Conservation (phyloP, 1,284 basidiomycete genomes). For the Singerocomus inundabilis region DNA sequence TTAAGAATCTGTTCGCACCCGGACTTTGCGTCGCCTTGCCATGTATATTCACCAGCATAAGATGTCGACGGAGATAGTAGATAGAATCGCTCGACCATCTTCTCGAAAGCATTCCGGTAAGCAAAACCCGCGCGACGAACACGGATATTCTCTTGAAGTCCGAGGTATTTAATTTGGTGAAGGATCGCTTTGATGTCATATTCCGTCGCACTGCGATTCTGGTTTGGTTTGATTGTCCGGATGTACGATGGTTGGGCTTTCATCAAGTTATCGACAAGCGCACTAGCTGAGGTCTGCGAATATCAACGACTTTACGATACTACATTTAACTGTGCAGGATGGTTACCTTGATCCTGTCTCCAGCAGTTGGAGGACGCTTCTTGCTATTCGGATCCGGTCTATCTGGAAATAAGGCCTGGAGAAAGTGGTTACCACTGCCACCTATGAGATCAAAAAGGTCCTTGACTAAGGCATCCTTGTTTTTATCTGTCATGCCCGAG, state of each 20-base stretch:
- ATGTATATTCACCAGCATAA: constrained; percentile 98
- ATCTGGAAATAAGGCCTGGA: constrained; percentile 91
- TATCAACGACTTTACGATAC: not conserved
- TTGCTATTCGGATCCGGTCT: constrained; percentile 95
- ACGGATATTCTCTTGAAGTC: constrained; percentile 97
- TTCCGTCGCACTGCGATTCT: constrained; percentile 90
- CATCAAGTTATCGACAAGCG: constrained; percentile 95
- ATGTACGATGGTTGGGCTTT: constrained; percentile 97
- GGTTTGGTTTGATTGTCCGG: constrained; percentile 99
- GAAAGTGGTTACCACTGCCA: constrained; percentile 76
- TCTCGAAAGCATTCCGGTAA: constrained; percentile 96
- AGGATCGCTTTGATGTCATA: constrained; percentile 94
- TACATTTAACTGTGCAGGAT: constrained; percentile 10
- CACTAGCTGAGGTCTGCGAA: constrained; percentile 78
- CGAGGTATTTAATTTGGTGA: constrained; percentile 99
- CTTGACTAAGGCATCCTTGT: constrained; percentile 96
- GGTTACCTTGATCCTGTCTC: constrained; percentile 92
- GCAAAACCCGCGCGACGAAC: constrained; percentile 97
- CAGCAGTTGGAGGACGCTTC: constrained; percentile 96
- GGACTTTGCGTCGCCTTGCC: constrained; percentile 87
- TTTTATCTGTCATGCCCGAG: constrained; percentile 99
- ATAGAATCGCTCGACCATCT: constrained; percentile 99
- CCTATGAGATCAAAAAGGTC: constrained; percentile 92
- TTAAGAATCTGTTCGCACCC: constrained; percentile 93
- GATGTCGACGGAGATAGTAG: constrained; percentile 93